Evolutionary conservation across 441 rosid genomes (phyloP), one percentile per base, ranked within the genome.

Genomic region (Aleurites moluccanus): DNA sequence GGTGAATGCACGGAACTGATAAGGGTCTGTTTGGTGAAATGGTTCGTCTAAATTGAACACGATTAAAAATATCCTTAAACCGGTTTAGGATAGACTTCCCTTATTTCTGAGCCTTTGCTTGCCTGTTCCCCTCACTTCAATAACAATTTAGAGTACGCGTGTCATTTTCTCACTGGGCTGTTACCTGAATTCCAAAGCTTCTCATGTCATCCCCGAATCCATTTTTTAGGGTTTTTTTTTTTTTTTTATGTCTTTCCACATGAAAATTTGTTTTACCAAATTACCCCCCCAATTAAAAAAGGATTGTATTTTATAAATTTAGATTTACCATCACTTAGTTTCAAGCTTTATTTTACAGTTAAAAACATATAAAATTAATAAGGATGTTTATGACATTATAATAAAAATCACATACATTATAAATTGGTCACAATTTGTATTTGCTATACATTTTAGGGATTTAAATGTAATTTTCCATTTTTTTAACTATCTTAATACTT

Each of bases 21-120:
- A 75, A 75, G 78, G 60, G 18, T 3, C 38, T 60, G 78, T 75
- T 75, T 75, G 78, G 78, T 33, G 21, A 67, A 15, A 6, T 15
- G 3, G 25, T 49, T 44, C 11, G 4, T 61, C 27, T 67, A 40
- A 45, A 50, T 69, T 23, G 13, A 9, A 10, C 2, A 1, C 0
- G 60, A 13, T 30, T 5, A 6, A 27, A 10, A 11, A 14, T 67
- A 14, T 47, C 0, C 21, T 4, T 49, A 20, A 67, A 16, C 57
- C 42, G 42, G 33, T 3, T 33, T 15, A 33, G 42, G 20, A 62
- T 62, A 28, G 18, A 30, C 40, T 28, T 4, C 2, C n/a, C 9
- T 15, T 40, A 3, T 16, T 3, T 57, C 15, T 0, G 13, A 21
- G 13, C 25, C 62, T 57, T 57, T 11, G 7, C 40, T 38, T 4